Evolutionary conservation across 2,329 filamentous ascomycete genomes (phyloP).

Genomic region (Monosporascus sp.): DNA sequence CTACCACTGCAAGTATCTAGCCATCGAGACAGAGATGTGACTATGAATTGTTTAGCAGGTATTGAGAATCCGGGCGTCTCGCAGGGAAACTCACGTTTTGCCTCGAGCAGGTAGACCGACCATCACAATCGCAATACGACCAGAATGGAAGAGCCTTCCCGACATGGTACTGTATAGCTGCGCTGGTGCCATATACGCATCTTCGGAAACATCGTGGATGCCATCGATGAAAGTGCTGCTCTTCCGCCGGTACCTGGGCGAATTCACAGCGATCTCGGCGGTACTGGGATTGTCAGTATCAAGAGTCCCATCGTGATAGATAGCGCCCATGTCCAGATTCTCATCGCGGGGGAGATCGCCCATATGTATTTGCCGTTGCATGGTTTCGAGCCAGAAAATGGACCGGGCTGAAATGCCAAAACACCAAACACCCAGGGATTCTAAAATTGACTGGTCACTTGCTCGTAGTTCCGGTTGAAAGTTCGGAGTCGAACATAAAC

Average conservation of each 20-base stretch:
- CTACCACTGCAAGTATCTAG: conserved; percentile 86
- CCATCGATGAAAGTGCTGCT: conserved; percentile 97
- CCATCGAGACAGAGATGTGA: conserved; percentile 92
- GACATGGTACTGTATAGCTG: conserved; percentile 99
- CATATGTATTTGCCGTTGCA: conserved; percentile 13
- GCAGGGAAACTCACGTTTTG: conserved; percentile 65
- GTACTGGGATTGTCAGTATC: conserved; percentile 52
- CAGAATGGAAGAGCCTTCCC: conserved; percentile 92
- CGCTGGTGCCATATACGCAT: conserved; percentile 78
- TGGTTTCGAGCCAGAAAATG: not conserved
- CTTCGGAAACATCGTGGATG: conserved; percentile 87
- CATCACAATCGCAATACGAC: conserved; percentile 94
- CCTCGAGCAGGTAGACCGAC: conserved; percentile 91
- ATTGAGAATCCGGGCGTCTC: not conserved
- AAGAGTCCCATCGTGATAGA: conserved; percentile 4
- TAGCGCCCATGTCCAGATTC: conserved; percentile 6
- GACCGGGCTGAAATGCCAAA: not conserved
- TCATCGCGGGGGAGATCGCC: conserved; percentile 12
- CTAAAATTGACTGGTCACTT: too few relatives aligned
- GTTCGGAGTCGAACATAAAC: not conserved
- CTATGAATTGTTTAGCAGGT: conserved; percentile 34
- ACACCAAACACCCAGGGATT: not conserved
- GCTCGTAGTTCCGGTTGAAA: not conserved
- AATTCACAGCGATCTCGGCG: conserved; percentile 85
- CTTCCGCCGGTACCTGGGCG: conserved; percentile 81